phyloP scores from a whole-genome alignment of 805 yeast species.

The Candida suzukii region DNA sequence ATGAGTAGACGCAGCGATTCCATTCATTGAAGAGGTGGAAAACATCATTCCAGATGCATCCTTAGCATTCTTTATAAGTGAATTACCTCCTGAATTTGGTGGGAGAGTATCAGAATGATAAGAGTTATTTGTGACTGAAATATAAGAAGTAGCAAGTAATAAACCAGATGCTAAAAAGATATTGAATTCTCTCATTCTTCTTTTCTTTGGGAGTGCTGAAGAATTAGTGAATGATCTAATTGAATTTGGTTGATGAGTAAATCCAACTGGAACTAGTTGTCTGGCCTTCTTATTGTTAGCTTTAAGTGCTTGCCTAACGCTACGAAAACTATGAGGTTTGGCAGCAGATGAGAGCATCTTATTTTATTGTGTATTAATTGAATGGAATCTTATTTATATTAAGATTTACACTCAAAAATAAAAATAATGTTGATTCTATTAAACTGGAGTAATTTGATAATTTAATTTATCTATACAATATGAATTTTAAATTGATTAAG shows the following conservation, averaged over 20 bases:
- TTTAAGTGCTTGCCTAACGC: conserved; percentile 1
- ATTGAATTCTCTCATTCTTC: conserved; percentile 23
- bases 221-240: neutral
- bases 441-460: too few relatives aligned
- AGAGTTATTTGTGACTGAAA: conserved; percentile 21
- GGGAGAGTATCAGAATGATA: conserved; percentile 23
- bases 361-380: too few relatives aligned
- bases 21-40: conserved; percentile 39
- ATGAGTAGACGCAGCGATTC: conserved; percentile 30
- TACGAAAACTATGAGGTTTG: conserved; percentile 2
- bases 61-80: conserved; percentile 6
- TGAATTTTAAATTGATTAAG: too few relatives aligned
- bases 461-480: too few relatives aligned
- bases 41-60: conserved; percentile 8
- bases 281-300: neutral
- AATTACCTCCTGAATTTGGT: conserved; percentile 5
- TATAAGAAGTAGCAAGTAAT: conserved; percentile 25
- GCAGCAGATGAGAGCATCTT: conserved; percentile 5
- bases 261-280: neutral
- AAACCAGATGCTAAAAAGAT: conserved; percentile 26
- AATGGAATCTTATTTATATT: too few relatives aligned
- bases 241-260: neutral
- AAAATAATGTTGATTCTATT: too few relatives aligned
- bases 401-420: too few relatives aligned
- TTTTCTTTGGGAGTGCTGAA: conserved; percentile 4